Evolutionary conservation across 768 basidiomycete species (phyloP).

Genomic region (Hericium alpestre): DNA sequence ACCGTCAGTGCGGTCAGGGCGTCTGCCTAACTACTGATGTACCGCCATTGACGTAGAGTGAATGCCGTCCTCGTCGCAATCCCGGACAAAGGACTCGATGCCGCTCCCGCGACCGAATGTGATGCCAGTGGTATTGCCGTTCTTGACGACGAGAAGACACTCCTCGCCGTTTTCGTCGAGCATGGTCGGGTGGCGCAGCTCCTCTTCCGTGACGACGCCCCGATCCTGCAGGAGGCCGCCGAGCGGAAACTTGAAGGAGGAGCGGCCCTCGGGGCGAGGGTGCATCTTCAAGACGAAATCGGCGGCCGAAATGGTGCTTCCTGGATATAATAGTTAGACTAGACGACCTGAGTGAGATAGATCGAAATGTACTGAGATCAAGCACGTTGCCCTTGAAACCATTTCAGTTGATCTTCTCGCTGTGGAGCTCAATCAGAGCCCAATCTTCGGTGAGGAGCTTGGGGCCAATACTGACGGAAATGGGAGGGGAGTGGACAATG

Average conservation of each 20-base stretch:
- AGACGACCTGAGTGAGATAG: conserved; percentile 11
- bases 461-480: conserved; percentile 16
- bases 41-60: conserved; percentile 7
- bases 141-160: conserved; percentile 18
- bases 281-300: conserved; percentile 19
- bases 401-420: conserved; percentile 17
- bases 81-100: conserved; percentile 12
- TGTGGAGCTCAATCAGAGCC: conserved; percentile 19
- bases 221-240: conserved; percentile 14
- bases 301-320: conserved; percentile 13
- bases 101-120: conserved; percentile 19
- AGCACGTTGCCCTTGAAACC: conserved; percentile 19
- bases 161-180: conserved; percentile 14
- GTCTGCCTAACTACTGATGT: too few relatives aligned
- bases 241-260: conserved; percentile 12
- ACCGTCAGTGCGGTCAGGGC: too few relatives aligned
- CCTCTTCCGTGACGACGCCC: conserved; percentile 11
- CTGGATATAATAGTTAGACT: conserved; percentile 12
- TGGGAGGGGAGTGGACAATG: conserved; percentile 20
- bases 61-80: conserved; percentile 1
- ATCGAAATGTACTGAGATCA: conserved; percentile 18
- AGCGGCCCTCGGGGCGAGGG: conserved; percentile 13
- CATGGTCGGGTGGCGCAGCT: conserved; percentile 14
- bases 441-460: conserved; percentile 19
- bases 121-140: conserved; percentile 14